These are phyloP conservation scores for Gonapodya sp. DNA, from an alignment of 192 early-diverging fungal species.

Conservation along the genomic window DNA sequence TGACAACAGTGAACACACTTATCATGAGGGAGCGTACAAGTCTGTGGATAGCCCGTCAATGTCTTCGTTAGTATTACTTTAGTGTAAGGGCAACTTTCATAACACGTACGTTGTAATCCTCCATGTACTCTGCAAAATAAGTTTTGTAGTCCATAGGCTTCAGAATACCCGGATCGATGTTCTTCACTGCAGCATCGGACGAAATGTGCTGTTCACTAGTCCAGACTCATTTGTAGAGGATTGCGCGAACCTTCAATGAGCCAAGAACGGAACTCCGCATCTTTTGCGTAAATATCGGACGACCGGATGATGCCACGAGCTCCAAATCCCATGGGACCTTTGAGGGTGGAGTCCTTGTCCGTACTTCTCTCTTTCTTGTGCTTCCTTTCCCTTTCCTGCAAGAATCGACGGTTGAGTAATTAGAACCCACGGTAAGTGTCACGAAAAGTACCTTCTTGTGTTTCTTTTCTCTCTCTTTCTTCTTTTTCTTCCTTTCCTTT, in stretches of 20 bases:
- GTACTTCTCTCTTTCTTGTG: neutral
- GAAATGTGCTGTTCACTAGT: too few relatives aligned
- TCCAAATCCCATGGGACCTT: neutral
- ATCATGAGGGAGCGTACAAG: slow-evolving; percentile 5
- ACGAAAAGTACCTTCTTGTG: neutral
- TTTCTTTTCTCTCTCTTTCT: neutral
- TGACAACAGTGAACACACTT: neutral
- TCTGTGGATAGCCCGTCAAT: too few relatives aligned
- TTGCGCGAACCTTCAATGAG: too few relatives aligned
- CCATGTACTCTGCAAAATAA: neutral
- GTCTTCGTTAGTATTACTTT: neutral
- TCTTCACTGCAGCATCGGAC: too few relatives aligned
- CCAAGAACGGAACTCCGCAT: slow-evolving; percentile 4
- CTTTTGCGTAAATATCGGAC: slow-evolving; percentile 4
- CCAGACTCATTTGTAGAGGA: too few relatives aligned
- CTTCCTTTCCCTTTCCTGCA: slow-evolving; percentile 7
- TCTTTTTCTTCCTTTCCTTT: neutral
- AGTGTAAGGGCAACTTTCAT: too few relatives aligned
- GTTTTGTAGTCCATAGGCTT: neutral
- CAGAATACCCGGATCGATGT: slow-evolving; percentile 5
- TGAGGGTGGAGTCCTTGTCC: neutral
- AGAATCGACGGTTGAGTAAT: too few relatives aligned
- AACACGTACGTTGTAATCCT: slow-evolving; percentile 2
- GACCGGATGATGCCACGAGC: slow-evolving; percentile 5
- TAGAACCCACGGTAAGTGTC: too few relatives aligned